Conservation (phyloP, 129 eudicot species). For the Flaveria ramosissima region DNA sequence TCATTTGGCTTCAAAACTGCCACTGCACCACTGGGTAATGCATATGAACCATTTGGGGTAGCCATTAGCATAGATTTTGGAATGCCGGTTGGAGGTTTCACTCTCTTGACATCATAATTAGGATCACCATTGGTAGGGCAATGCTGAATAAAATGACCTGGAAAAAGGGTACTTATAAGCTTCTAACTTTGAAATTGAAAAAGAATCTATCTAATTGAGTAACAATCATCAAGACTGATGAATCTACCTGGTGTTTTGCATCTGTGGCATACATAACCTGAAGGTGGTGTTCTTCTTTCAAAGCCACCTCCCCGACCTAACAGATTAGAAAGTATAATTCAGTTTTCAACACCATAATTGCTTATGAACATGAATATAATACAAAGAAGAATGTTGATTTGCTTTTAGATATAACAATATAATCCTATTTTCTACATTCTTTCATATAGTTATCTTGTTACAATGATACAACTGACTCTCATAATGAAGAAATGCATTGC, state of each 20-base stretch:
- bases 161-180: neutral
- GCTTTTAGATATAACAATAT: neutral
- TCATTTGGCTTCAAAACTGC: conserved; percentile 95
- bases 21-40: conserved; percentile 86
- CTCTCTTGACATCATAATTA: conserved; percentile 74
- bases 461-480: no score
- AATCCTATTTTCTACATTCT: conserved; percentile 12
- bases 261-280: conserved; percentile 88
- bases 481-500: no score
- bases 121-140: conserved; percentile 99
- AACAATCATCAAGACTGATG: conserved; percentile 14
- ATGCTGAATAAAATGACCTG: conserved; percentile 98
- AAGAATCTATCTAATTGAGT: neutral
- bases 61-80: conserved; percentile 98
- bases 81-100: conserved; percentile 95
- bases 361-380: conserved; percentile 4
- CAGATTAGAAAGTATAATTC: conserved; percentile 18
- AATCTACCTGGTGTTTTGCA: conserved; percentile 88
- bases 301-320: conserved; percentile 76
- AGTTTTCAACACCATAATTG: conserved; percentile 22
- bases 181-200: conserved; percentile 2
- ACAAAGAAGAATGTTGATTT: neutral
- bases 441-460: neutral
- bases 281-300: conserved; percentile 88
- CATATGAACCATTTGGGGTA: conserved; percentile 92